A percentile compares a stretch with the other conserved stretches of the same genome.
These are phyloP conservation scores for Plasmodium cynomolgi DNA, from an alignment of 169 alveolate species.

Conservation along the genomic window DNA sequence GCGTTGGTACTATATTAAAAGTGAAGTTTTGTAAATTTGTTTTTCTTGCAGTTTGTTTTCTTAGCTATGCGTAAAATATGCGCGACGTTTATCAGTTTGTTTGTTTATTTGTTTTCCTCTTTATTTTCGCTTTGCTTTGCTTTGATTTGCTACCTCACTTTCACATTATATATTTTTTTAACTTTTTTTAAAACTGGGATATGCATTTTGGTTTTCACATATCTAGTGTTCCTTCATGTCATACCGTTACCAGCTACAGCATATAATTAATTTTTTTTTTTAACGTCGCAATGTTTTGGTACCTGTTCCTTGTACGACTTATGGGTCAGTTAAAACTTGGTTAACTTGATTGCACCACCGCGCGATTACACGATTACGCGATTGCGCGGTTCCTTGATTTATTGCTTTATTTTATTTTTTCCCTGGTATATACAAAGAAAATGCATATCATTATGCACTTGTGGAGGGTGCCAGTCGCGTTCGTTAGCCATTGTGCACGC, in stretches of 20 bases:
- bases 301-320: background rate
- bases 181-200: background rate
- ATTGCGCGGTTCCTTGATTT: background rate
- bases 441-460: background rate
- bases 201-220: background rate
- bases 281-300: background rate
- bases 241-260: background rate
- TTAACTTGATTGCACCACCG: background rate
- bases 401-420: background rate
- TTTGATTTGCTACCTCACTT: background rate
- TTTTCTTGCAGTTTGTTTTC: background rate
- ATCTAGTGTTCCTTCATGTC: background rate
- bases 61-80: background rate
- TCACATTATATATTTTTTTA: slow-evolving; percentile 9
- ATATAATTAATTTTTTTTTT: background rate
- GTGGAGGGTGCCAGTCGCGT: background rate
- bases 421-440: background rate
- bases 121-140: background rate
- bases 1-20: background rate
- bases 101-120: background rate
- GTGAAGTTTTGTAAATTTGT: background rate
- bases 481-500: background rate
- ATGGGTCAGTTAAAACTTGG: background rate
- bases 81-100: background rate
- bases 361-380: background rate